phyloP scores from a whole-genome alignment of 2,329 filamentous ascomycete species.

The Biscogniauxia sp. region DNA sequence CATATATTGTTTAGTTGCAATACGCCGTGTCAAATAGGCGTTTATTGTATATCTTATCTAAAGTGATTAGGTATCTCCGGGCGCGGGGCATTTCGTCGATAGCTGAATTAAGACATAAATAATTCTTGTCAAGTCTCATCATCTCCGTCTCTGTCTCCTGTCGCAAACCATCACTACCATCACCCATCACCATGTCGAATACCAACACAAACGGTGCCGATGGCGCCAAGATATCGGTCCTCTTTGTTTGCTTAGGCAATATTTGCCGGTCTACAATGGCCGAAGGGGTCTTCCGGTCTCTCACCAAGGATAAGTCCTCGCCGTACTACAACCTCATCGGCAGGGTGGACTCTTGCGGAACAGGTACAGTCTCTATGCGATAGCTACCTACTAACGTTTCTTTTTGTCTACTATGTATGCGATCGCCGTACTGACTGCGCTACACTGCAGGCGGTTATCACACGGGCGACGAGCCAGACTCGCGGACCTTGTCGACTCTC shows the following conservation, averaged over 20 bases:
- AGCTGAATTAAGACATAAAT: no score
- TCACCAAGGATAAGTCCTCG: conserved; percentile 55
- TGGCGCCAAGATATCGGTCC: conserved; percentile 58
- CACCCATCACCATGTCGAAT: neutral
- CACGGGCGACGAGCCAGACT: conserved; percentile 71
- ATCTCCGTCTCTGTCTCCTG: neutral
- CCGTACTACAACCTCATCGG: conserved; percentile 60
- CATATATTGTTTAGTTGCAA: no score
- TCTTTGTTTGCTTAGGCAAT: conserved; percentile 96
- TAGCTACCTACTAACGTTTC: conserved; percentile 3
- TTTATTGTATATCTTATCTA: no score
- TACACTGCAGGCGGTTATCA: conserved; percentile 70
- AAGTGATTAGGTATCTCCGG: no score
- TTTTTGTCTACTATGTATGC: neutral
- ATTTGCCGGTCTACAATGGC: conserved; percentile 96
- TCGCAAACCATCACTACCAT: neutral
- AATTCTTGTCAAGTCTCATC: no score
- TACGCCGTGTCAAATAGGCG: no score
- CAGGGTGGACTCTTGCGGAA: conserved; percentile 84
- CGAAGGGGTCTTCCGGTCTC: conserved; percentile 82
- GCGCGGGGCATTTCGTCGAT: no score
- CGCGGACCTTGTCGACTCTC: conserved; percentile 79
- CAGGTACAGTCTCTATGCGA: conserved; percentile 43
- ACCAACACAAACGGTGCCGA: neutral
- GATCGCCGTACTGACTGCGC: neutral